phyloP scores from a whole-genome alignment of 2,329 filamentous ascomycete genomes.

The Macrophomina tecta region DNA sequence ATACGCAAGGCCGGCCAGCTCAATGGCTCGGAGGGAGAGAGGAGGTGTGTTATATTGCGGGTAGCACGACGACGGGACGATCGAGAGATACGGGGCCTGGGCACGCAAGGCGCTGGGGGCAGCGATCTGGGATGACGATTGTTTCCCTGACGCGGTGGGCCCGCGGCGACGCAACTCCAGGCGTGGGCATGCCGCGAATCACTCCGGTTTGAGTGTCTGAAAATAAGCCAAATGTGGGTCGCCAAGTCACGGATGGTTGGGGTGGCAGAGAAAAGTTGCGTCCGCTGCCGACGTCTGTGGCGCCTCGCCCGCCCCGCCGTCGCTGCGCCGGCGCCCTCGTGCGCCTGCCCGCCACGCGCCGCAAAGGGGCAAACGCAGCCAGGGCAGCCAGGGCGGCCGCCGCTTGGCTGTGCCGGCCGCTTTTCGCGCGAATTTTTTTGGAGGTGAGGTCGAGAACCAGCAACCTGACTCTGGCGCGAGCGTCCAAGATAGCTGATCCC shows the following conservation, averaged over 20 bases:
- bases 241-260: conserved; percentile 17
- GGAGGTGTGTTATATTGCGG: conserved; percentile 25
- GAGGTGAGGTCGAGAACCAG: conserved; percentile 13
- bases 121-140: conserved; percentile 27
- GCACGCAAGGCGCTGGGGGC: conserved; percentile 19
- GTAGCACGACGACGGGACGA: conserved; percentile 24
- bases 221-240: conserved; percentile 24
- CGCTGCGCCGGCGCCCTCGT: background rate
- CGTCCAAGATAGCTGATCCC: conserved; percentile 4
- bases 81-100: conserved; percentile 25
- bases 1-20: conserved; percentile 4
- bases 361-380: conserved; percentile 4
- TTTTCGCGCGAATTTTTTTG: conserved; percentile 22
- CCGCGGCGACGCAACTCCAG: conserved; percentile 15
- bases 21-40: background rate
- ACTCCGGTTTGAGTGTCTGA: conserved; percentile 7
- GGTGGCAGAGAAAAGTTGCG: background rate
- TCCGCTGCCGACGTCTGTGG: conserved; percentile 13
- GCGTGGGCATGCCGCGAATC: conserved; percentile 18
- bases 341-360: background rate
- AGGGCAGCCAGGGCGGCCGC: background rate
- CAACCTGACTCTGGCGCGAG: background rate
- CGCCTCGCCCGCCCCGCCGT: background rate
- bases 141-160: conserved; percentile 10
- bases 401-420: background rate